A percentile compares a stretch with the other conserved stretches of the same genome.
Evolutionary conservation across 2,329 filamentous ascomycete species (phyloP).

Genomic region (Sporothrix brasiliensis): DNA sequence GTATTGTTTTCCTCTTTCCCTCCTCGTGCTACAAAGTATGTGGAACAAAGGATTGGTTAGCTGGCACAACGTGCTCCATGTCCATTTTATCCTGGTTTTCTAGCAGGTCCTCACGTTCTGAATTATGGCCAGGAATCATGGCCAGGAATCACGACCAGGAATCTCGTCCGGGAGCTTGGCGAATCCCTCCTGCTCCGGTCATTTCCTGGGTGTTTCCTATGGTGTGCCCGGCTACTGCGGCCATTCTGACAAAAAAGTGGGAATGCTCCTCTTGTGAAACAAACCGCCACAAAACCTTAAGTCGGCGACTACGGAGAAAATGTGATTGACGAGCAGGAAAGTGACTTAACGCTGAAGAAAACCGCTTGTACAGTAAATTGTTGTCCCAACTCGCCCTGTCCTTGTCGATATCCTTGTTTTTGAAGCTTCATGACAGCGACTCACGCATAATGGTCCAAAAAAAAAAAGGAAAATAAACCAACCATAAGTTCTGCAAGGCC

Average conservation of each 20-base stretch:
- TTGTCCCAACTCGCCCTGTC: not conserved
- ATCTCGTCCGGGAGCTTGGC: not conserved
- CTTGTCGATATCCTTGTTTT: not conserved
- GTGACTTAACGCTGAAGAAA: too few species aligned
- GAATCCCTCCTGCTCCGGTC: not conserved
- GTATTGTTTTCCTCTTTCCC: not conserved
- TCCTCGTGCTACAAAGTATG: too few species aligned
- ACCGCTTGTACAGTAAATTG: too few species aligned
- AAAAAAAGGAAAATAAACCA: not conserved
- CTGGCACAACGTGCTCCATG: too few species aligned
- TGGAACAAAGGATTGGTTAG: not conserved
- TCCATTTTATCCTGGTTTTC: not conserved
- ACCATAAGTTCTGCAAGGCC: not conserved
- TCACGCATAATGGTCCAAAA: not conserved
- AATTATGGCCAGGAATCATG: not conserved
- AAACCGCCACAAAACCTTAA: constrained; percentile 3
- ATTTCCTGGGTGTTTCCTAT: not conserved
- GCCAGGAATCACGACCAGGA: not conserved
- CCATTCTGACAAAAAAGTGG: not conserved
- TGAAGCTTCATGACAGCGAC: not conserved
- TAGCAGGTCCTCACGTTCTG: not conserved
- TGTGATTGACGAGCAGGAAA: not conserved
- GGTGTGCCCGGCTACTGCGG: not conserved
- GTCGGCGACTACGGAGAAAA: not conserved
- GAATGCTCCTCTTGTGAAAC: not conserved